Base-by-base conservation (phyloP, 768 basidiomycete species). In the Krasilnikovozyma curviuscula region DNA sequence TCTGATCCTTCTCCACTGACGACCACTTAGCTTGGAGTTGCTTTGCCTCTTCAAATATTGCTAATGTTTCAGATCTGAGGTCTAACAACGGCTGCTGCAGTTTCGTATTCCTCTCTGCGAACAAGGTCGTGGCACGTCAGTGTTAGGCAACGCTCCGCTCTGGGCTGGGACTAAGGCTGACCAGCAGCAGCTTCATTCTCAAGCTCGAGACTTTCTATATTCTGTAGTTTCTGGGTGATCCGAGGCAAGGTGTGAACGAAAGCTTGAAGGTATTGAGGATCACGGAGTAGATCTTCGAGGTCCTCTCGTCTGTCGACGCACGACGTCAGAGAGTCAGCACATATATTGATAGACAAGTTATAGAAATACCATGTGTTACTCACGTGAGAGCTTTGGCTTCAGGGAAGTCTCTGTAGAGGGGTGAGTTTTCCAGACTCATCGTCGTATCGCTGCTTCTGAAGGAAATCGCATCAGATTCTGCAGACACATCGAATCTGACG, bases 131-230 rank as follows among this genome's bases (percentile, higher is more conserved):
- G 32, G 14, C 12, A 12, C 16, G 29, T 3, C 32, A 24, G n/a
- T 18, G 18, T 48, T 16, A 27, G 33, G 8, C 16, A 12, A 27
- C 25, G 24, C 12, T 14, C 25, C 52, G 39, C 50, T 46, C 49
- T 21, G 54, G 44, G 27, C 18, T 2, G 21, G 13, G 19, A 52
- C 5, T n/a, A 1, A 14, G 39, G 68, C 85, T 56, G 57, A 89
- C 86, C 71, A 12, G 88, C 84, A 43, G 95, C 78, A 7, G 76
- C 71, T 57, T 86, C 80, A 56, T 95, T 93, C 31, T 84, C 83
- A 62, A 71, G 68, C 7, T 82, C 80, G 1, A 91, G 71, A 54
- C 81, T 79, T 10, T 79, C 69, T 57, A 88, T 82, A 1, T 76
- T 73, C 52, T 75, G 72, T 54, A 86, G 79, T 49, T 86, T 68